phyloP scores from a whole-genome alignment of 805 yeast genomes.

The Ogataea pignaliae region DNA sequence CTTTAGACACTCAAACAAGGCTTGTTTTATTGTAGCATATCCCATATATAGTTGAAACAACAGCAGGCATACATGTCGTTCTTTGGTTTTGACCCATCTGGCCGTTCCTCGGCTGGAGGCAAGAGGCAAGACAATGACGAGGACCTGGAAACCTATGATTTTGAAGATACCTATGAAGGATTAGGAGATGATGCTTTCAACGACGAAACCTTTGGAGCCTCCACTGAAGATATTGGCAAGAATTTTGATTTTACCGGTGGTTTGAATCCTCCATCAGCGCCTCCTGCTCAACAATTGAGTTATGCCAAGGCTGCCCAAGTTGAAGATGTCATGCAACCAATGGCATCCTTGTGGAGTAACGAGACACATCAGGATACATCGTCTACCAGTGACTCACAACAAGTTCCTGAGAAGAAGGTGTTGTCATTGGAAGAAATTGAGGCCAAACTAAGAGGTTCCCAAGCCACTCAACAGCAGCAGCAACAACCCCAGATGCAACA shows the following conservation, averaged over 20 bases:
- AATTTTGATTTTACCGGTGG: slow-evolving; percentile 62
- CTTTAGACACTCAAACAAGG: no score
- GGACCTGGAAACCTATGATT: slow-evolving; percentile 48
- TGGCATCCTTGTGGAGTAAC: slow-evolving; percentile 67
- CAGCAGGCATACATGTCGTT: slow-evolving; percentile 50
- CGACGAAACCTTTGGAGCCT: slow-evolving; percentile 72
- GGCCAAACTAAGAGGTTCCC: slow-evolving; percentile 59
- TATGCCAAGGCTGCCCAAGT: slow-evolving; percentile 41
- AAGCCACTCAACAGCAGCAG: slow-evolving; percentile 23
- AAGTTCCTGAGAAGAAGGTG: slow-evolving; percentile 36
- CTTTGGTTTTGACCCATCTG: slow-evolving; percentile 58
- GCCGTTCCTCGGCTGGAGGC: slow-evolving; percentile 28
- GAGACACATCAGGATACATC: slow-evolving; percentile 15
- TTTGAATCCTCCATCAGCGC: slow-evolving; percentile 10
- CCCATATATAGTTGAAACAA: no score
- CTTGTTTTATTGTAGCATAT: no score
- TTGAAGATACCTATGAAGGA: slow-evolving; percentile 81
- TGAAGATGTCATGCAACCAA: slow-evolving; percentile 53
- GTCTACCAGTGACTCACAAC: slow-evolving; percentile 14
- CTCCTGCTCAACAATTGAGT: slow-evolving; percentile 30
- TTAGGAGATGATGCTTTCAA: slow-evolving; percentile 78
- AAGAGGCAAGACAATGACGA: slow-evolving; percentile 14
- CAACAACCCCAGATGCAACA: slow-evolving; percentile 22
- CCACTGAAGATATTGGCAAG: slow-evolving; percentile 39
- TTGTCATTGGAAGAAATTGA: slow-evolving; percentile 82